These are phyloP conservation scores for Tetrapyrgos nigripes DNA, from an alignment of 1,284 basidiomycete species.

Conservation along the genomic window DNA sequence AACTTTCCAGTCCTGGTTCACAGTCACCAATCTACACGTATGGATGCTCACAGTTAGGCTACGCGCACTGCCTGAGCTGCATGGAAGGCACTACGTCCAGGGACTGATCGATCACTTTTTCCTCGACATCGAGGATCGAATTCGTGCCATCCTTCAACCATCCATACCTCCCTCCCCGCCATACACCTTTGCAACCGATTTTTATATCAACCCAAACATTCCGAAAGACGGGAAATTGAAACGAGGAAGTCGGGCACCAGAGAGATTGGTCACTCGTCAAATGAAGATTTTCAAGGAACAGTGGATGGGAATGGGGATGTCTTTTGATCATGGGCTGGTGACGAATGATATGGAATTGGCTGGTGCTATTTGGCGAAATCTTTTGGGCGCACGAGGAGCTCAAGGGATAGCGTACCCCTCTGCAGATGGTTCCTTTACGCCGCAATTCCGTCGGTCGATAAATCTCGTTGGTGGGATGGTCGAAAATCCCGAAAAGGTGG, in stretches of 20 bases:
- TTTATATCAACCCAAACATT: constrained; percentile 57
- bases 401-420: constrained; percentile 61
- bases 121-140: constrained; percentile 91
- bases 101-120: constrained; percentile 96
- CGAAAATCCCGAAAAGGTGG: constrained; percentile 61
- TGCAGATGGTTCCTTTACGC: constrained; percentile 20
- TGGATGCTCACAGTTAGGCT: constrained; percentile 91
- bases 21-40: constrained; percentile 92
- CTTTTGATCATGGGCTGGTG: constrained; percentile 84
- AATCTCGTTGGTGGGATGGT: constrained; percentile 71
- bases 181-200: constrained; percentile 47
- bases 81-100: constrained; percentile 74
- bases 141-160: constrained; percentile 82
- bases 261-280: constrained; percentile 85
- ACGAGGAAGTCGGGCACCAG: constrained; percentile 63
- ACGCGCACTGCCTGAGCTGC: constrained; percentile 77
- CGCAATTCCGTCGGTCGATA: constrained; percentile 61
- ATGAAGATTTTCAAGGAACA: constrained; percentile 95
- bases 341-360: constrained; percentile 84
- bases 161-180: constrained; percentile 32
- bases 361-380: constrained; percentile 90
- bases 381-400: constrained; percentile 83
- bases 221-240: constrained; percentile 39
- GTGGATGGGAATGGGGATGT: constrained; percentile 85
- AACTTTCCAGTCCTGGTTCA: constrained; percentile 98